phyloP scores from a whole-genome alignment of 148 eudicot genomes.

The Selenicereus undatus region DNA sequence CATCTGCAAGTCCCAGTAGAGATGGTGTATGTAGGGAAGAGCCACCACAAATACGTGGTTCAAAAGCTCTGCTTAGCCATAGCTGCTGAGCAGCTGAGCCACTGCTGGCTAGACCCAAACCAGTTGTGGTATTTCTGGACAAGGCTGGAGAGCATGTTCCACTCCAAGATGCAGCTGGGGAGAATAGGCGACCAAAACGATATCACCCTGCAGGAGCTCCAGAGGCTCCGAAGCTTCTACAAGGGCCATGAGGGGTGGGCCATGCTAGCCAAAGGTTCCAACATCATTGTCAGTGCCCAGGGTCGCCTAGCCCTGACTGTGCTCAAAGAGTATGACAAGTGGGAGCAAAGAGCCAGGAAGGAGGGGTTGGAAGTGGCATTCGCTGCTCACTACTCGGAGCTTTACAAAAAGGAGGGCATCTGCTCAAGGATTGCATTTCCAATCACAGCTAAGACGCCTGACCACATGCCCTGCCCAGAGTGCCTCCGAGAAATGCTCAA shows the following conservation, averaged over 20 bases:
- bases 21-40: slow-evolving; percentile 54
- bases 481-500: no score
- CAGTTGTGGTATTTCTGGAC: slow-evolving; percentile 42
- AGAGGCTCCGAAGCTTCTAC: slow-evolving; percentile 49
- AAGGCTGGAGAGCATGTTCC: slow-evolving; percentile 43
- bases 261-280: slow-evolving; percentile 40
- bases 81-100: slow-evolving; percentile 18
- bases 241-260: slow-evolving; percentile 49
- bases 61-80: neutral
- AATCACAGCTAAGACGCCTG: neutral
- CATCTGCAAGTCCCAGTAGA: slow-evolving; percentile 29
- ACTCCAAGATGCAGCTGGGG: slow-evolving; percentile 37
- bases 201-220: slow-evolving; percentile 36
- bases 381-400: slow-evolving; percentile 18
- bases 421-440: slow-evolving; percentile 48
- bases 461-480: no score
- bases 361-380: slow-evolving; percentile 33
- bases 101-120: slow-evolving; percentile 25
- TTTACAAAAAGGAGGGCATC: slow-evolving; percentile 23
- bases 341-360: slow-evolving; percentile 32
- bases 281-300: slow-evolving; percentile 34
- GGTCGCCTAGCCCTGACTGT: slow-evolving; percentile 23
- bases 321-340: slow-evolving; percentile 18
- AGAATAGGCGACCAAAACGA: slow-evolving; percentile 31
- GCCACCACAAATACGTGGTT: slow-evolving; percentile 13